A percentile compares a stretch with the other conserved stretches of the same genome.
Conservation (phyloP, 2,329 filamentous ascomycete genomes). For the Neofusicoccum sp. region DNA sequence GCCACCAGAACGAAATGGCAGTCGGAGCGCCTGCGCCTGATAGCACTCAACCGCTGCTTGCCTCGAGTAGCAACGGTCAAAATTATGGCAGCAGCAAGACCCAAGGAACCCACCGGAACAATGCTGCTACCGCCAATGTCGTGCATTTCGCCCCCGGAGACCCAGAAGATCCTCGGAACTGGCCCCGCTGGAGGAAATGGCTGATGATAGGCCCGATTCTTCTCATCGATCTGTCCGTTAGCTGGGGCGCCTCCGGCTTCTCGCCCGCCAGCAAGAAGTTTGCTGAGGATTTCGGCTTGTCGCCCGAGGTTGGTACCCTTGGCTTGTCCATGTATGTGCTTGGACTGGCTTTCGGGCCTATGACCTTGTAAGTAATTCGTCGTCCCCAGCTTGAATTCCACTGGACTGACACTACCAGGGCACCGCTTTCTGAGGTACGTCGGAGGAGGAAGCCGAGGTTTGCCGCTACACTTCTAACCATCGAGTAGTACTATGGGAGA, state of each 20-base stretch:
- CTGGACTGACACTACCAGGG: conserved; percentile 18
- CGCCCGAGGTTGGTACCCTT: conserved; percentile 42
- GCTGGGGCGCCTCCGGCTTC: conserved; percentile 49
- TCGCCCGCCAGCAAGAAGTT: conserved; percentile 46
- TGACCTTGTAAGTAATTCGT: conserved; percentile 28
- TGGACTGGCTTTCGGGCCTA: conserved; percentile 44
- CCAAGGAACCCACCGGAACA: neutral
- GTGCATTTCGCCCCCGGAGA: conserved; percentile 24
- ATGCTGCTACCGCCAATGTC: conserved; percentile 23
- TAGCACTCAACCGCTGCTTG: conserved; percentile 7
- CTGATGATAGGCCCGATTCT: conserved; percentile 35
- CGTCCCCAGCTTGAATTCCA: conserved; percentile 27
- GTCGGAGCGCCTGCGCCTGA: neutral
- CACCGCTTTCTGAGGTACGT: conserved; percentile 33
- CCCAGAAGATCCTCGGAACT: conserved; percentile 36
- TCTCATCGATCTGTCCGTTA: conserved; percentile 36
- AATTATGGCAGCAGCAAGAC: neutral
- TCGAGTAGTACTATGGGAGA: conserved; percentile 40
- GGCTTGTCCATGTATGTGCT: conserved; percentile 49
- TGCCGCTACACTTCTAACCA: conserved; percentile 16
- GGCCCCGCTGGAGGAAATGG: conserved; percentile 34
- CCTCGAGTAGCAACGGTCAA: neutral
- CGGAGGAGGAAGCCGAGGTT: neutral
- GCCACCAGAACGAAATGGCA: neutral
- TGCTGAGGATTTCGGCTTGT: conserved; percentile 41